Evolutionary conservation across 805 yeast genomes (phyloP).

Genomic region (Ogataea methylovora): DNA sequence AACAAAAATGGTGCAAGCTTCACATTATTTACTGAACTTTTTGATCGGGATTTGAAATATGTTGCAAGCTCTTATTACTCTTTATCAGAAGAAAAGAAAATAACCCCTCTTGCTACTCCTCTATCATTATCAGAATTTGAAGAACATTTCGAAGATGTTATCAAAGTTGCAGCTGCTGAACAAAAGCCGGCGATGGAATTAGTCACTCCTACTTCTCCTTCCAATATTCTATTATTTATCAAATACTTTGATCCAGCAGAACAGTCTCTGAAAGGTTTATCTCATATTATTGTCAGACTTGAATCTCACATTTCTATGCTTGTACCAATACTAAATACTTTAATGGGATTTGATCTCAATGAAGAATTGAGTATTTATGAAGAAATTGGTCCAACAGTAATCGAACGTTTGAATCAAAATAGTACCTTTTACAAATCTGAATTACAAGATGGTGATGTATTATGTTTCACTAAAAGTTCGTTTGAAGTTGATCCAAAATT

Average conservation of each 20-base stretch:
- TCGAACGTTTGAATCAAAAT: conserved; percentile 35
- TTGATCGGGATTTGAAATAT: neutral
- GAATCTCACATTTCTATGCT: conserved; percentile 37
- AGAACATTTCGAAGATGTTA: neutral
- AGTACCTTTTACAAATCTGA: conserved; percentile 49
- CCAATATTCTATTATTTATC: conserved; percentile 36
- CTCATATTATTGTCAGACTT: conserved; percentile 47
- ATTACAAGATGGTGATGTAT: conserved; percentile 61
- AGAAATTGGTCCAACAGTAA: conserved; percentile 50
- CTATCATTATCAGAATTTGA: no score
- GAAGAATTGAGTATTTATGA: conserved; percentile 40
- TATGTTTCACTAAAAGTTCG: conserved; percentile 23
- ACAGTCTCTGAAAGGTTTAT: conserved; percentile 56
- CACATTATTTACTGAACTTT: no score
- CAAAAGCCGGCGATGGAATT: neutral
- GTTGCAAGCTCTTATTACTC: neutral
- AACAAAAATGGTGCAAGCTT: no score
- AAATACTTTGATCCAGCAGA: conserved; percentile 57
- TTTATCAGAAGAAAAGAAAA: no score
- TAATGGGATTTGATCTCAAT: conserved; percentile 31
- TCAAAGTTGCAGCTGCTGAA: no score
- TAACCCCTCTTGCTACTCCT: no score
- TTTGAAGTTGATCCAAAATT: neutral
- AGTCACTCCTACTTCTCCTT: conserved; percentile 11
- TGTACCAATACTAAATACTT: conserved; percentile 29